Percentiles rank a stretch among this genome's conserved stretches.
Evolutionary conservation across 1,139 yeast species (phyloP).

Genomic region (Candida sanyaensis): DNA sequence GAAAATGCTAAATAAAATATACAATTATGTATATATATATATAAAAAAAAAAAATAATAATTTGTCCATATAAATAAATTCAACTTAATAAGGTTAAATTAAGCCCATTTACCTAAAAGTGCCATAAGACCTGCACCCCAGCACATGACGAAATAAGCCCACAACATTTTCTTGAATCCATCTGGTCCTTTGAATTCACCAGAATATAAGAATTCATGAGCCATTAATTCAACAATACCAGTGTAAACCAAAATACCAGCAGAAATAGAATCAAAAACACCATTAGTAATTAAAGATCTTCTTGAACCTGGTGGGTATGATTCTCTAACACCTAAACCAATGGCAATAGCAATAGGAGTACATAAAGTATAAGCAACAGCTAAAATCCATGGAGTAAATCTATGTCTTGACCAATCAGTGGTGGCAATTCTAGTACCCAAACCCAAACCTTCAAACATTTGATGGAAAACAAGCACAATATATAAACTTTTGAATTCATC

Average conservation of each 20-base stretch:
- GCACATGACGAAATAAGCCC: conserved; percentile 49
- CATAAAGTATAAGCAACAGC: conserved; percentile 66
- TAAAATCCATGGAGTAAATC: conserved; percentile 59
- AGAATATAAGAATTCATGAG: conserved; percentile 80
- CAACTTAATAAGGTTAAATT: conserved; percentile 11
- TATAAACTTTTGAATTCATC: conserved; percentile 75
- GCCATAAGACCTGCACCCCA: conserved; percentile 86
- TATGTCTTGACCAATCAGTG: conserved; percentile 61
- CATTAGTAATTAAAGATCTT: conserved; percentile 68
- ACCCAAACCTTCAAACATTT: conserved; percentile 91
- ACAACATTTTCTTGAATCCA: conserved; percentile 42
- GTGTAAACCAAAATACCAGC: conserved; percentile 86
- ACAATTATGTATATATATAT: not conserved
- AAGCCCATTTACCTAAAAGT: conserved; percentile 88
- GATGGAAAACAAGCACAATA: conserved; percentile 85
- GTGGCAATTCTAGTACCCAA: conserved; percentile 83
- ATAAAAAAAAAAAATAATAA: not conserved
- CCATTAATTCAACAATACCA: conserved; percentile 85
- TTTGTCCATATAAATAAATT: not conserved
- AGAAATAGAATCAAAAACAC: conserved; percentile 79
- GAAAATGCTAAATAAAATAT: too few species aligned
- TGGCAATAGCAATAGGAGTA: conserved; percentile 83
- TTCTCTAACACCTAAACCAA: conserved; percentile 80
- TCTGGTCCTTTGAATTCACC: conserved; percentile 56
- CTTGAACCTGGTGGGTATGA: conserved; percentile 63